Conservation (phyloP, 176 grass and related monocot genomes). For the Oryza longistaminata region DNA sequence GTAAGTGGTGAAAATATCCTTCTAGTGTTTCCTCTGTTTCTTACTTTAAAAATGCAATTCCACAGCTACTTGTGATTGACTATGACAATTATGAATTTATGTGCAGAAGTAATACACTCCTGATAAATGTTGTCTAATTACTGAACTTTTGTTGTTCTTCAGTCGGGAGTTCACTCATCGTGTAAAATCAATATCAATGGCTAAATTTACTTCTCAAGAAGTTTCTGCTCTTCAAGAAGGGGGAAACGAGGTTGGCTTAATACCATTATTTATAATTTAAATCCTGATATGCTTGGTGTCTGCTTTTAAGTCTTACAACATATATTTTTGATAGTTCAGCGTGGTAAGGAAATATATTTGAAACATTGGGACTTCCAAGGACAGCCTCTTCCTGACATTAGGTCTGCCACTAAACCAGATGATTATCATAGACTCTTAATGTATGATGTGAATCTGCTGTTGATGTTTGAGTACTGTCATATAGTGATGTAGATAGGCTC, state of each 20-base stretch:
- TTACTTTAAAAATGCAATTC: not conserved
- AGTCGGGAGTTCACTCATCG: slow-evolving; percentile 75
- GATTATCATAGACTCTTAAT: slow-evolving; percentile 9
- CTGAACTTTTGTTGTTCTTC: slow-evolving; percentile 12
- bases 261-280: slow-evolving; percentile 7
- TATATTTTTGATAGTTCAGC: slow-evolving; percentile 30
- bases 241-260: slow-evolving; percentile 56
- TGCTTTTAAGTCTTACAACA: not conserved
- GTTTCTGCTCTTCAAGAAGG: slow-evolving; percentile 65
- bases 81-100: not conserved
- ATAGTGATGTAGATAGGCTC: slow-evolving; percentile 55
- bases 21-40: not conserved
- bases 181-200: slow-evolving; percentile 76
- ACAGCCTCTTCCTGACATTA: slow-evolving; percentile 51
- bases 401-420: slow-evolving; percentile 42
- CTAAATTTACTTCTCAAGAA: slow-evolving; percentile 67
- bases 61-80: not conserved
- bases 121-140: not conserved
- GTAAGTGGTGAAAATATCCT: slow-evolving; percentile 46
- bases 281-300: not conserved
- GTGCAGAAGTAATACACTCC: not conserved
- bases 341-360: slow-evolving; percentile 63
- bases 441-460: slow-evolving; percentile 3
- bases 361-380: slow-evolving; percentile 66
- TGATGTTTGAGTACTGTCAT: slow-evolving; percentile 32